Conservation (phyloP, 2,329 filamentous ascomycete species). For the Aspergillus spinulosporus region DNA sequence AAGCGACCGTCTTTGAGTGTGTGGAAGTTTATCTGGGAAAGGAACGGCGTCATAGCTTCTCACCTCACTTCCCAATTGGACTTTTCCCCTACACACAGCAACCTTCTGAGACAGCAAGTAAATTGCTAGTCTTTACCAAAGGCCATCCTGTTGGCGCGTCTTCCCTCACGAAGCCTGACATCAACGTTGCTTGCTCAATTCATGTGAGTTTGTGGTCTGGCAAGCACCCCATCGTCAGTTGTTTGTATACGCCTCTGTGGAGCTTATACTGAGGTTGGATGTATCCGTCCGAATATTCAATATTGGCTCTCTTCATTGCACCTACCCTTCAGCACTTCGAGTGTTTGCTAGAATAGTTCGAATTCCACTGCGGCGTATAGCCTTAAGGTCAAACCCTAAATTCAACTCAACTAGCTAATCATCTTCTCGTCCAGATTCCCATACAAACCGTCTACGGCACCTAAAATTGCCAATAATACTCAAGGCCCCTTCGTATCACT, state of each 20-base stretch:
- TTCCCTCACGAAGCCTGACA: conserved; percentile 28
- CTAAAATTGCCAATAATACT: conserved; percentile 9
- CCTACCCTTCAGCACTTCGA: background rate
- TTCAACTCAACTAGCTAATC: background rate
- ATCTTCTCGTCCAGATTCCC: conserved; percentile 21
- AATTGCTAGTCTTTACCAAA: conserved; percentile 8
- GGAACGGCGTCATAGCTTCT: conserved; percentile 30
- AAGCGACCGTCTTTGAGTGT: background rate
- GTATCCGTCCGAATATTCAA: background rate
- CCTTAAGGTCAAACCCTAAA: background rate
- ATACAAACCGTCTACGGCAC: conserved; percentile 24
- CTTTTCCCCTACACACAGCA: conserved; percentile 12
- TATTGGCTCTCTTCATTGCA: background rate
- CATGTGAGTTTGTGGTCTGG: conserved; percentile 30
- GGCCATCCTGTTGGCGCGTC: conserved; percentile 33
- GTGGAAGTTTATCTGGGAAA: conserved; percentile 27
- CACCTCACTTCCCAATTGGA: conserved; percentile 16
- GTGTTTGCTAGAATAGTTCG: conserved; percentile 12
- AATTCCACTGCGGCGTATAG: conserved; percentile 1
- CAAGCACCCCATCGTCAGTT: background rate
- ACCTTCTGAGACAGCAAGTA: conserved; percentile 7
- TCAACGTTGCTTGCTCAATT: conserved; percentile 29
- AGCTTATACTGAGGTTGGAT: background rate
- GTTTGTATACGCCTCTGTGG: background rate
- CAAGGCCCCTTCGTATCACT: conserved; percentile 21